Conservation (phyloP, 257 asterid species). For the Jasminum sambac region DNA sequence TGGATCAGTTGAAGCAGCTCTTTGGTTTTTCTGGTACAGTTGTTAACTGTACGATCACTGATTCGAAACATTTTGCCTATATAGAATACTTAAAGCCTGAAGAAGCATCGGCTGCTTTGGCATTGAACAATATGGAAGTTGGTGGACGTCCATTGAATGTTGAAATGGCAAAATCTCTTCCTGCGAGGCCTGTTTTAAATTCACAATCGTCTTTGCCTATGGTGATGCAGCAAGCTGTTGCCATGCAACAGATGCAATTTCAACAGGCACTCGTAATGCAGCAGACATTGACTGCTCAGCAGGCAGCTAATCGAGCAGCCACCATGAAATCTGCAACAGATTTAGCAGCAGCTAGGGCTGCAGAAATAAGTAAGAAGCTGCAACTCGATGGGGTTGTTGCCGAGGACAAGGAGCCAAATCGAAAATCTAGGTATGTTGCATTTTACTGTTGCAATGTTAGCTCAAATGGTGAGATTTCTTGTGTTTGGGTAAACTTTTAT, state of each 20-base stretch:
- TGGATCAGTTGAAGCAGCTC: slow-evolving; percentile 95
- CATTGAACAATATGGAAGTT: slow-evolving; percentile 91
- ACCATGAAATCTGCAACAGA: slow-evolving; percentile 97
- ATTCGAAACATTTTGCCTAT: slow-evolving; percentile 93
- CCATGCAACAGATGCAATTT: slow-evolving; percentile 98
- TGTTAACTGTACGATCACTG: slow-evolving; percentile 80
- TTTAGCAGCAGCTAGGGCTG: slow-evolving; percentile 98
- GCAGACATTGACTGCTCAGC: slow-evolving; percentile 84
- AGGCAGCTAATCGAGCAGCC: slow-evolving; percentile 95
- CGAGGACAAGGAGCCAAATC: slow-evolving; percentile 56
- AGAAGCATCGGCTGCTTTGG: slow-evolving; percentile 88
- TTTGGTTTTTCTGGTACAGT: slow-evolving; percentile 81
- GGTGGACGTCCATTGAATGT: slow-evolving; percentile 96
- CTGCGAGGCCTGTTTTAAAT: slow-evolving; percentile 62
- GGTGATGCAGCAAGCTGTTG: slow-evolving; percentile 98
- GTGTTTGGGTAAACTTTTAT: too few relatives aligned
- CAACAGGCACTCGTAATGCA: slow-evolving; percentile 96
- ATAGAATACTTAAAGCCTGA: slow-evolving; percentile 88
- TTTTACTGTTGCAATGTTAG: neutral
- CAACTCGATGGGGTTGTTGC: slow-evolving; percentile 73
- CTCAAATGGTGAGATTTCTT: neutral
- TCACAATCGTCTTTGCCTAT: slow-evolving; percentile 65
- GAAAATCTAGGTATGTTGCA: slow-evolving; percentile 60
- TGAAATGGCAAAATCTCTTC: slow-evolving; percentile 97
- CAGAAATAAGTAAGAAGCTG: slow-evolving; percentile 84